These are phyloP conservation scores for Bassia scoparia DNA, from an alignment of 148 eudicot species.

Conservation along the genomic window DNA sequence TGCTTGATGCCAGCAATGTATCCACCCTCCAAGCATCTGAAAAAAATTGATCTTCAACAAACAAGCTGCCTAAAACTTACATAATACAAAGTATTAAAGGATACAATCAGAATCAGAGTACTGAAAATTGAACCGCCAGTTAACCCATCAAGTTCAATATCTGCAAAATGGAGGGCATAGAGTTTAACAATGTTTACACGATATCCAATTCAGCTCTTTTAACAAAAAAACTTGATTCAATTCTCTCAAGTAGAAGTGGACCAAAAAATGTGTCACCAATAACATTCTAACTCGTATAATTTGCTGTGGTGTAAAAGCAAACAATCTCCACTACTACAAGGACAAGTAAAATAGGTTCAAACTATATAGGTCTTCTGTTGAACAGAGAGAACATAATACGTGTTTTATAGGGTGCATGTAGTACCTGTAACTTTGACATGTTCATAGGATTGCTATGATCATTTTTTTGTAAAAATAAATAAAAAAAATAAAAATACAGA, in stretches of 20 bases:
- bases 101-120: background rate
- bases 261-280: background rate
- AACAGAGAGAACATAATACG: background rate
- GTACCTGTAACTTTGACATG: background rate
- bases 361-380: background rate
- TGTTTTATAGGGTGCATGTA: background rate
- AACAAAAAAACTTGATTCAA: background rate
- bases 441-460: background rate
- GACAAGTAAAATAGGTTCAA: background rate
- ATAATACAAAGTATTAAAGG: background rate
- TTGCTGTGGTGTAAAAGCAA: background rate
- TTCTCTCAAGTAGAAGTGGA: background rate
- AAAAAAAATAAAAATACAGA: too few species aligned
- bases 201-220: too few species aligned
- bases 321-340: background rate
- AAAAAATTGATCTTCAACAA: background rate
- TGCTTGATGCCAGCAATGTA: slow-evolving; percentile 81
- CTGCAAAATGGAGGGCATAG: slow-evolving; percentile 54
- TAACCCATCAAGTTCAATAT: slow-evolving; percentile 84
- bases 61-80: background rate
- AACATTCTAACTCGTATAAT: background rate
- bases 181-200: too few species aligned
- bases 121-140: slow-evolving; percentile 99
- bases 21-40: slow-evolving; percentile 97
- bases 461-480: too few species aligned